Evolutionary conservation across 306 rosid genomes (phyloP), one percentile per base, ranked within the genome.

Genomic region (Casuarina equisetifolia): DNA sequence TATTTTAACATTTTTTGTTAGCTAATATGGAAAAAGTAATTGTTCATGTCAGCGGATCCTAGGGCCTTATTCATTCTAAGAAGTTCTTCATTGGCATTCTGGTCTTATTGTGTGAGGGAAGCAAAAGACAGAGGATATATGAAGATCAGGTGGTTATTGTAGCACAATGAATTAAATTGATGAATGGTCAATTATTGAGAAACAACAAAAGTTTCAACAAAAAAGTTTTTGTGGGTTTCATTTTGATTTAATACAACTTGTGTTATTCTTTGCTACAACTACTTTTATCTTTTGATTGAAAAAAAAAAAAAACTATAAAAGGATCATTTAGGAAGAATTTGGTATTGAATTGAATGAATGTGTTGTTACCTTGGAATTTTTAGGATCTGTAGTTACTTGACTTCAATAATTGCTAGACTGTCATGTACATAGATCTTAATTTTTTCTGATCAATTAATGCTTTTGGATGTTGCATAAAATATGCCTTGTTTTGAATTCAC

Each of bases 391-490:
- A 44, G 70, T 45, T 61, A 5, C 75, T 45, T 35, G 75, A 69
- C 38, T 40, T 39, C 19, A 51, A 67, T 53, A 19, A 1, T 10
- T 11, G 13, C 40, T 52, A 20, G 36, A 51, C 49, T 68, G 46
- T 51, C 44, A 50, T 39, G 11, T 51, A 11, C 16, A 3, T 13
- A 35, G 13, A n/a, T 48, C 19, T 17, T 3, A 42, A 51, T 67
- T 76, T 5, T 70, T 69, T n/a, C 39, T 53, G 55, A 69, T 38
- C 7, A 52, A 46, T 61, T 59, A 70, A 78, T 72, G 45, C 62
- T n/a, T 35, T 45, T 72, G 53, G 35, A 35, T 6, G 39, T 20
- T 46, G 4, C 49, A 13, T 59, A 17, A 5, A 55, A 70, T 51
- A 44, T 66, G 71, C 42, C 50, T 42, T 38, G 20, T 0, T 66